Percentiles rank a stretch among this genome's conserved stretches.
Evolutionary conservation across 2,329 filamentous ascomycete species (phyloP).

Genomic region (Madurella mycetomatis): DNA sequence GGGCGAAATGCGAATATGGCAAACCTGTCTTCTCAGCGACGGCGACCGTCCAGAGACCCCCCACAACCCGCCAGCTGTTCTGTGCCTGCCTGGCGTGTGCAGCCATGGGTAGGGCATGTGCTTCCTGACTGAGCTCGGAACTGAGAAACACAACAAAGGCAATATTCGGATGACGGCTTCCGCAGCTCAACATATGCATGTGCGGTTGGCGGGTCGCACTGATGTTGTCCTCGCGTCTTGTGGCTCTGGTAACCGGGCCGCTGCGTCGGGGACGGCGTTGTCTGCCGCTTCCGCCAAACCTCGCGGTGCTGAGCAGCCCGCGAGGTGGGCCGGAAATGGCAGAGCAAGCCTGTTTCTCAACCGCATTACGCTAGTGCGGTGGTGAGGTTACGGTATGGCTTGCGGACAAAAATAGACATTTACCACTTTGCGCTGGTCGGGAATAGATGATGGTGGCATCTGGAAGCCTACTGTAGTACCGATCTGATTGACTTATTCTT

Average conservation of each 20-base stretch:
- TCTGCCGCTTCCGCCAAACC: background rate
- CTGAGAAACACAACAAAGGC: background rate
- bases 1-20: too few relatives aligned
- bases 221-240: background rate
- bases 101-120: background rate
- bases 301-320: too few relatives aligned
- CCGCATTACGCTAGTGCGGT: background rate
- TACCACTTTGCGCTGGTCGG: slow-evolving; percentile 3
- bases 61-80: too few relatives aligned
- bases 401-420: slow-evolving; percentile 5
- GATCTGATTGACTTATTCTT: background rate
- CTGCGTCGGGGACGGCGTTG: background rate
- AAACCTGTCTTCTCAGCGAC: too few relatives aligned
- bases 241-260: background rate
- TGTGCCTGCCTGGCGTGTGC: background rate
- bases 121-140: background rate
- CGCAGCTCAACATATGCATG: background rate
- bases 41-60: too few relatives aligned
- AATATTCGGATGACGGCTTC: slow-evolving; percentile 9
- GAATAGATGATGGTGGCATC: slow-evolving; percentile 6
- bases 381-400: background rate
- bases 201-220: too few relatives aligned
- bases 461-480: background rate
- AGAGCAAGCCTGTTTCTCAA: background rate
- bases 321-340: too few relatives aligned